Conservation (phyloP, 2,329 filamentous ascomycete species). For the Tolypocladium inflatum region DNA sequence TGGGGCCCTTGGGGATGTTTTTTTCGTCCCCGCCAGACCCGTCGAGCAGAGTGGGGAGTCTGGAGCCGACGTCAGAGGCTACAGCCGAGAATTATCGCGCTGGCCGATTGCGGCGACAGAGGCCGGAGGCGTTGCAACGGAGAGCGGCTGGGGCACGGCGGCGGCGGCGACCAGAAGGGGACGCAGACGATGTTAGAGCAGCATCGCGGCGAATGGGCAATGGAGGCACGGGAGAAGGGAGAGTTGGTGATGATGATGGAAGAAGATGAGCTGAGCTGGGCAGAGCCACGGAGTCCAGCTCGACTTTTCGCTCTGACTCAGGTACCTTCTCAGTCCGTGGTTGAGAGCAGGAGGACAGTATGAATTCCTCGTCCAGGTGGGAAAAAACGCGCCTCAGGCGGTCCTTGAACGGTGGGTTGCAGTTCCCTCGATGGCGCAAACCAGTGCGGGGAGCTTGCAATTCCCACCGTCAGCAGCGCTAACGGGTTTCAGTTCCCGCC, state of each 20-base stretch:
- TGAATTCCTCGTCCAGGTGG: background rate
- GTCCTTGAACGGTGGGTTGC: background rate
- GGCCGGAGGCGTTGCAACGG: background rate
- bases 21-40: conserved; percentile 6
- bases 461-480: background rate
- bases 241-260: background rate
- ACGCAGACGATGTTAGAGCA: background rate
- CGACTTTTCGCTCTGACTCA: background rate
- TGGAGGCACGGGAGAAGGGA: background rate
- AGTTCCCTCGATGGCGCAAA: background rate
- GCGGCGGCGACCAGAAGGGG: background rate
- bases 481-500: background rate
- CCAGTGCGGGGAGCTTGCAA: background rate
- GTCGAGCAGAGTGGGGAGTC: conserved; percentile 3
- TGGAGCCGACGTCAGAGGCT: conserved; percentile 7
- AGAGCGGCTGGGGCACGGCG: background rate
- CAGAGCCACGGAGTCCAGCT: background rate
- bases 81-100: conserved; percentile 2
- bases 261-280: background rate
- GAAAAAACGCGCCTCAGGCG: background rate
- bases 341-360: background rate
- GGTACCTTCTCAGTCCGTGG: background rate
- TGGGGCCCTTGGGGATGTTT: conserved; percentile 3
- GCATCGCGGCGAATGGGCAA: background rate
- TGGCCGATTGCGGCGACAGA: conserved; percentile 4